Conservation (phyloP, 1,284 basidiomycete genomes). For the Thecaphora thlaspeos region DNA sequence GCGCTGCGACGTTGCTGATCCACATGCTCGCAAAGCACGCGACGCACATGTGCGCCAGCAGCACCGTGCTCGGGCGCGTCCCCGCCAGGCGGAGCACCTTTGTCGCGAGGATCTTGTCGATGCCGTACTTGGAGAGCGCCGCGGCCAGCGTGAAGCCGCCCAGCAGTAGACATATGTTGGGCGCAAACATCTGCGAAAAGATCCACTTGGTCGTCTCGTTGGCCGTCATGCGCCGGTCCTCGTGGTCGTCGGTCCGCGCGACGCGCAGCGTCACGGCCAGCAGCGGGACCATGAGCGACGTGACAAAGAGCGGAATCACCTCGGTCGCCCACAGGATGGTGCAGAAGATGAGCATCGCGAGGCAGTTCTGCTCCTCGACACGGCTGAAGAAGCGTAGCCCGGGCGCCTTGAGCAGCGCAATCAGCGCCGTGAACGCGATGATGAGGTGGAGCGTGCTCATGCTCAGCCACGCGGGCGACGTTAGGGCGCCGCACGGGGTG, state of each 20-base stretch:
- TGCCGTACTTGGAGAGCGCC: conserved; percentile 92
- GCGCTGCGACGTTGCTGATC: conserved; percentile 98
- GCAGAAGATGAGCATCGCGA: conserved; percentile 85
- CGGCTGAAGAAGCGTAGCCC: conserved; percentile 61
- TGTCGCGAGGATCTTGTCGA: conserved; percentile 87
- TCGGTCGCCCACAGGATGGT: conserved; percentile 96
- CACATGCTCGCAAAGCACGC: conserved; percentile 99
- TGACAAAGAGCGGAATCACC: conserved; percentile 95
- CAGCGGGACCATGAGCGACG: conserved; percentile 83
- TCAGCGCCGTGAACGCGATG: conserved; percentile 43
- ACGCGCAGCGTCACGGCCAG: conserved; percentile 84
- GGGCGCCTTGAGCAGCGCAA: conserved; percentile 51
- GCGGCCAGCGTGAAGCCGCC: conserved; percentile 98
- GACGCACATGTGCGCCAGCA: conserved; percentile 93
- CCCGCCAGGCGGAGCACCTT: conserved; percentile 87
- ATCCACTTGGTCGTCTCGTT: conserved; percentile 77
- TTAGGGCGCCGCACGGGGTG: conserved; percentile 41
- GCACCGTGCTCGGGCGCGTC: conserved; percentile 77
- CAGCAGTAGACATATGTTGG: conserved; percentile 74
- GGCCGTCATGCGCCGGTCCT: conserved; percentile 65
- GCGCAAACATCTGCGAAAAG: conserved; percentile 71
- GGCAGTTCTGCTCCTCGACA: conserved; percentile 81
- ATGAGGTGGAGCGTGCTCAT: conserved; percentile 52
- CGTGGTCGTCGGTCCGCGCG: conserved; percentile 68
- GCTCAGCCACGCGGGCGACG: conserved; percentile 46